A percentile compares a stretch with the other conserved stretches of the same genome.
These are phyloP conservation scores for Macrophomina phaseolina DNA, from an alignment of 2,329 filamentous ascomycete genomes.

Conservation along the genomic window DNA sequence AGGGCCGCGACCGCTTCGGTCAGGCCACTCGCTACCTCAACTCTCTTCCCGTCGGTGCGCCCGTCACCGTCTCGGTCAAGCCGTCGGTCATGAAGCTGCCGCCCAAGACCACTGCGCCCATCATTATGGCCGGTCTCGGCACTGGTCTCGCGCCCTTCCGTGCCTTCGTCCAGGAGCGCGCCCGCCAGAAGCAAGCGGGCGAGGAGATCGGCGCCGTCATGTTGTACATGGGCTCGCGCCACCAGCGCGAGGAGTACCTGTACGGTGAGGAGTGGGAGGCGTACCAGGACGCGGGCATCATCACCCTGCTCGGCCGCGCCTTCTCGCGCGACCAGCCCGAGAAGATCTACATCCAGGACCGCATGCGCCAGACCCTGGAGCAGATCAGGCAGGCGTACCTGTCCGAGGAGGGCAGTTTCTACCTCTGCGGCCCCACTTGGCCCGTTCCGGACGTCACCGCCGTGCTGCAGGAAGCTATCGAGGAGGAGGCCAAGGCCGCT, in stretches of 20 bases:
- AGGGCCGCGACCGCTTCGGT: constrained; percentile 86
- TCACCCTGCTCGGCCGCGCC: constrained; percentile 89
- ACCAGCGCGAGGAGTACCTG: constrained; percentile 97
- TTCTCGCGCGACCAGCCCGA: constrained; percentile 96
- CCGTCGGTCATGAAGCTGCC: constrained; percentile 99
- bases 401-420: constrained; percentile 87
- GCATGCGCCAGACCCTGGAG: constrained; percentile 85
- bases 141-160: constrained; percentile 99
- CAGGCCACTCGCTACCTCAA: constrained; percentile 92
- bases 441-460: constrained; percentile 95
- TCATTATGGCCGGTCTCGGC: constrained; percentile 99
- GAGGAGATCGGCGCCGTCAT: constrained; percentile 93
- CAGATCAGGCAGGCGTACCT: constrained; percentile 89
- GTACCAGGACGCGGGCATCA: constrained; percentile 92
- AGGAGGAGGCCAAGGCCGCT: constrained; percentile 64
- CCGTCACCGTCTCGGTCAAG: constrained; percentile 93
- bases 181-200: constrained; percentile 96
- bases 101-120: constrained; percentile 79
- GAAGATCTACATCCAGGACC: constrained; percentile 99
- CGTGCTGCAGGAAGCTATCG: constrained; percentile 91
- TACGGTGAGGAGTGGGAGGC: constrained; percentile 99
- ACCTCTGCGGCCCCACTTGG: constrained; percentile 98
- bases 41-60: constrained; percentile 72
- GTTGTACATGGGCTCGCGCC: constrained; percentile 94
- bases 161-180: constrained; percentile 96